A percentile compares a stretch with the other conserved stretches of the same genome.
Evolutionary conservation across 2,329 filamentous ascomycete species (phyloP).

Genomic region (Fusarium algeriense): DNA sequence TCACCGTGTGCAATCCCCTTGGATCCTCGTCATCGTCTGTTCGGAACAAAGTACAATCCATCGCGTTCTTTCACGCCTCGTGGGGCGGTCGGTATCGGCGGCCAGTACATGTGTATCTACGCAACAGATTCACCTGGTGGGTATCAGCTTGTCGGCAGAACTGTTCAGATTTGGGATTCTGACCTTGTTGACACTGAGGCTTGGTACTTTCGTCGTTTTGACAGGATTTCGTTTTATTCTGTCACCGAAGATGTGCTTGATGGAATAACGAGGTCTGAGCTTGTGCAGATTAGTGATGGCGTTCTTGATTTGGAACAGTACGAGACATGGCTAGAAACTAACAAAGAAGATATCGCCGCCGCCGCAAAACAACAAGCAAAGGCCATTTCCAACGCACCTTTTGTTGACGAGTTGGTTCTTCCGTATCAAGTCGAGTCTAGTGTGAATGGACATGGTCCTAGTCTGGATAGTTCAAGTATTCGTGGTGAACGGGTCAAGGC

Average conservation of each 20-base stretch:
- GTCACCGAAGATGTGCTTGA: conserved; percentile 48
- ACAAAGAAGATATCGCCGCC: conserved; percentile 45
- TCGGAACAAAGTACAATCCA: conserved; percentile 55
- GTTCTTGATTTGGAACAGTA: conserved; percentile 50
- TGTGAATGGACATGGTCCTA: neutral
- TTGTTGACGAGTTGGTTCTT: conserved; percentile 47
- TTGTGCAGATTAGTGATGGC: conserved; percentile 47
- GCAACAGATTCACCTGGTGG: conserved; percentile 54
- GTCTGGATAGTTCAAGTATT: neutral
- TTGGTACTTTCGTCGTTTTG: conserved; percentile 51
- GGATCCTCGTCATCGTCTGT: conserved; percentile 52
- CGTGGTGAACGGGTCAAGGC: conserved; percentile 47
- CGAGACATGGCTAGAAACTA: conserved; percentile 49
- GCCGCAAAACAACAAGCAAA: conserved; percentile 38
- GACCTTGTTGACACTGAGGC: conserved; percentile 22
- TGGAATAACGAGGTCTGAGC: conserved; percentile 33
- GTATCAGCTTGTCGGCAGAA: conserved; percentile 54
- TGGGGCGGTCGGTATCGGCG: conserved; percentile 53
- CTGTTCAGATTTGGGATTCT: conserved; percentile 52
- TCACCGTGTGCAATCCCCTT: conserved; percentile 54
- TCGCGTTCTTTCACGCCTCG: conserved; percentile 54
- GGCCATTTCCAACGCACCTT: conserved; percentile 46
- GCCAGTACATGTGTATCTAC: conserved; percentile 56
- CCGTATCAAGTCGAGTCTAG: conserved; percentile 42
- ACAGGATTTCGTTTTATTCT: conserved; percentile 51